Base-by-base conservation (phyloP, 306 rosid genomes). In the Cucurbita argyrosperma region DNA sequence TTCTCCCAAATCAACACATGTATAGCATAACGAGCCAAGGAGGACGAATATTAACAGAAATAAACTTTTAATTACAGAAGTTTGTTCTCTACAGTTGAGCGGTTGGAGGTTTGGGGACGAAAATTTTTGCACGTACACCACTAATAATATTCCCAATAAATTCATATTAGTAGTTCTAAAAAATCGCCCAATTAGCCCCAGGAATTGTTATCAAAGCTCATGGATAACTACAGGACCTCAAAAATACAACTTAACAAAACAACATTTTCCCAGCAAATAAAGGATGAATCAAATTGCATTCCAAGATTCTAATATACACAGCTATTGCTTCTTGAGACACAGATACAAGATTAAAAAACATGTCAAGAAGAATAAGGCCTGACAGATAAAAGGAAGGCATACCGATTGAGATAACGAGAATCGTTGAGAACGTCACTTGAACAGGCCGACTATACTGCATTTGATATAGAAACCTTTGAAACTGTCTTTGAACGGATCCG, bases 391-490 rank as follows among this genome's bases (percentile, higher is more conserved):
- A 19, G 62, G 4, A 60, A 79, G 80, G 83, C 89, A 81, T 87
- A 94, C 99, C 94, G 66, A 91, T 79, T 77, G 88, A 74, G 90
- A 94, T 80, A 74, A 91, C 85, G 70, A 94, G 75, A 78, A 81
- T 74, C 40, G 84, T 76, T 94, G 87, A 88, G 74, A 89, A 76
- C 14, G 82, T 58, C 68, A 88, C 54, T 75, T 84, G 92, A 76
- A 84, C 83, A 67, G 90, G 88, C 65, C 96, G 83, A 77, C 92
- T 85, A 81, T 94, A 88, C 72, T 87, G 97, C 88, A 94, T 81
- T 78, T 85, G 89, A 77, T 94, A 94, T 79, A 88, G 95, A 84
- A 91, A 94, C 79, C 97, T 85, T 77, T 89, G 99, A 85, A 94
- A 85, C 78, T 81, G 92, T 71, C 99, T 88, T 76, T 85, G 92